Evolutionary conservation across 208 protist species (phyloP), one percentile per base, ranked within the genome.

Genomic region (Acanthamoeba castellanii): DNA sequence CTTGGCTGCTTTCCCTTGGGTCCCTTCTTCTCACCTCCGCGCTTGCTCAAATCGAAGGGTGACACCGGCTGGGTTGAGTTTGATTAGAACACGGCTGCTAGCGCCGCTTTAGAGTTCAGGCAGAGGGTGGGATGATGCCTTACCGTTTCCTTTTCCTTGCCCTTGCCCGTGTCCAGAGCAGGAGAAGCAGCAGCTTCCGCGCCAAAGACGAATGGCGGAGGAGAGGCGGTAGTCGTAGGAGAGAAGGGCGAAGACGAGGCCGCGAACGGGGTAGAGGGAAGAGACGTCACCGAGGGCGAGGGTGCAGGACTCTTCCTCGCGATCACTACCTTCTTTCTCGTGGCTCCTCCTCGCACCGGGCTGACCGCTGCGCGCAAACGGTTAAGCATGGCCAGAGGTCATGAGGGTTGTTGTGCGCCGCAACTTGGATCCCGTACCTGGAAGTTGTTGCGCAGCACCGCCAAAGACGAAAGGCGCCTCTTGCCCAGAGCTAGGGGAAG

Each of bases 141-240:
- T 47, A 78, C 34, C 42, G 2, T 2, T n/a, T 18, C 16, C 70
- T 20, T 45, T 8, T 25, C 74, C 74, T 82, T 82, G 22, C 32
- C 78, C 37, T 87, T 87, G 78, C 76, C 45, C 25, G 59, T 85
- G 42, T 6, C 27, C 32, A 42, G 57, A 87, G 74, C 20, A 4
- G 25, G n/a, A 6, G 52, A 32, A 37, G 52, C n/a, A 8, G 78
- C 42, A 84, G 25, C 25, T 3, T 14, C 25, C 5, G 78, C 78
- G 20, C n/a, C 13, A 42, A 87, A 87, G n/a, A 87, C 47, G 47
- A 87, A 87, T 20, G 78, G 78, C 78, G 78, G 22, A 64, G 78
- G 78, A 64, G 78, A 87, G 25, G 42, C 42, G 9, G 64, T 27
- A 22, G 50, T 7, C 1, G 78, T 47, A 6, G 78, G 50, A 4